These are phyloP conservation scores for Lactuca sativa DNA, from an alignment of 129 eudicot genomes.

Conservation along the genomic window DNA sequence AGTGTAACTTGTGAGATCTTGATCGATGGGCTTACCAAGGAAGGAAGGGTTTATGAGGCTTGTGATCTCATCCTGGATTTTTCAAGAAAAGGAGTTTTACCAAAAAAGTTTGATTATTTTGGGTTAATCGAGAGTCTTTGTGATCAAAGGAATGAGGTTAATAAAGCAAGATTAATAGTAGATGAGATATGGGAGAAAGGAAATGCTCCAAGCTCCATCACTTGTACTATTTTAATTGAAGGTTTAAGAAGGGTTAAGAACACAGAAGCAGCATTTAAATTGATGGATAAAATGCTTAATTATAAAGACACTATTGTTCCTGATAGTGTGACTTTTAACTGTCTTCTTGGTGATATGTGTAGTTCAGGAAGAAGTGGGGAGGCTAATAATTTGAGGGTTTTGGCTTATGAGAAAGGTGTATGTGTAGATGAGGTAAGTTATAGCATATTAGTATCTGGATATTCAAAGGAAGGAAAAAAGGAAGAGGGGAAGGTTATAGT, in stretches of 20 bases:
- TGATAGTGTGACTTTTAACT: constrained; percentile 78
- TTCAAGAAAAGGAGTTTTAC: constrained; percentile 63
- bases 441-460: constrained; percentile 69
- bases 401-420: constrained; percentile 71
- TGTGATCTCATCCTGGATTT: constrained; percentile 65
- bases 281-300: constrained; percentile 61
- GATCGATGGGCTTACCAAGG: constrained; percentile 62
- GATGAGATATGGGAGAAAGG: constrained; percentile 72
- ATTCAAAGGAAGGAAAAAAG: constrained; percentile 61
- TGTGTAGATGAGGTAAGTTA: constrained; percentile 61
- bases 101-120: constrained; percentile 55
- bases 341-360: constrained; percentile 71
- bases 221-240: constrained; percentile 74
- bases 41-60: constrained; percentile 45
- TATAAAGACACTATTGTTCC: constrained; percentile 51
- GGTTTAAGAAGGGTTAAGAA: constrained; percentile 47
- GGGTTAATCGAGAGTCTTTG: constrained; percentile 59
- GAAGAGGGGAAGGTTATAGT: constrained; percentile 68
- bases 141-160: constrained; percentile 38
- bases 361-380: constrained; percentile 44
- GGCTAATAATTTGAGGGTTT: constrained; percentile 63
- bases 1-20: constrained; percentile 77
- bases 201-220: constrained; percentile 60
- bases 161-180: constrained; percentile 53
- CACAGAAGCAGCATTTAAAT: constrained; percentile 36